Conservation (phyloP, 305 asterid genomes). For the Nicotiana rustica region DNA sequence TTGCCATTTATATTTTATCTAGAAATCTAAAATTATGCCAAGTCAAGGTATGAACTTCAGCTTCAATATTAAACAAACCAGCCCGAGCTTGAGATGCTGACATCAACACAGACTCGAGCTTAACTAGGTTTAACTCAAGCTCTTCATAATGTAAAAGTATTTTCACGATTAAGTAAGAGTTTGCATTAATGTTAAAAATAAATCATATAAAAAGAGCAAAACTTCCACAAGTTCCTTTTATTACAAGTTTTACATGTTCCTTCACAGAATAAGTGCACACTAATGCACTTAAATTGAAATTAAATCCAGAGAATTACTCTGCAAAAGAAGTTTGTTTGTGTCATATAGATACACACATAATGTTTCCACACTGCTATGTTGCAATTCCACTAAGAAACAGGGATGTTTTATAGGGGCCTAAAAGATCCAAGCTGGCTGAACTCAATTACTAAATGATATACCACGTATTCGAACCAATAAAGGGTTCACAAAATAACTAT, state of each 20-base stretch:
- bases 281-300: background rate
- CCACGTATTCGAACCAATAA: background rate
- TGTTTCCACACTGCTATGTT: background rate
- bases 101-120: background rate
- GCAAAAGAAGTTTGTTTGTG: background rate
- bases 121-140: background rate
- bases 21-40: background rate
- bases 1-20: background rate
- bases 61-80: background rate
- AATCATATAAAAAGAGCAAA: background rate
- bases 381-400: slow-evolving; percentile 7
- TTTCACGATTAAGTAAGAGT: slow-evolving; percentile 1
- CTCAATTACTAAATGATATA: background rate
- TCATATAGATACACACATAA: background rate
- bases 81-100: slow-evolving; percentile 4
- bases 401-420: background rate
- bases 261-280: background rate
- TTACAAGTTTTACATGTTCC: slow-evolving; percentile 25
- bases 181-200: background rate
- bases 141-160: slow-evolving; percentile 6
- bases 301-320: background rate
- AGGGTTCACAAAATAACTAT: slow-evolving; percentile 5
- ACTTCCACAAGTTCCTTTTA: background rate
- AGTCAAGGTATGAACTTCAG: background rate
- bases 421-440: slow-evolving; percentile 10